Evolutionary conservation across 169 alveolate species (phyloP).

Genomic region (Plasmodium reichenowi): DNA sequence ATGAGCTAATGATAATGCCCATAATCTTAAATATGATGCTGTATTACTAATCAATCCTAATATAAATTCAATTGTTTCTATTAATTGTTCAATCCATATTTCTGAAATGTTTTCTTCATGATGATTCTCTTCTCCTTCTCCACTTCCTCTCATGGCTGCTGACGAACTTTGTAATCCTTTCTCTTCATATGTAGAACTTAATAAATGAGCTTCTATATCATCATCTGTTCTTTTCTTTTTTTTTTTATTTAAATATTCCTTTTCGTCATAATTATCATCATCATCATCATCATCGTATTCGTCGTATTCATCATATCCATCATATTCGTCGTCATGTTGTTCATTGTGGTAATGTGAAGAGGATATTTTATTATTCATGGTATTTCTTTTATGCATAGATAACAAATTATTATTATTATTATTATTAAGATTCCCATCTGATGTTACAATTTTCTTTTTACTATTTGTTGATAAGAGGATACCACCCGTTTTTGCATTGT

Average conservation of each 20-base stretch:
- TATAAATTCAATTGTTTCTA: conserved; percentile 99
- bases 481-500: conserved; percentile 12
- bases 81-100: conserved; percentile 95
- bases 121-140: conserved; percentile 60
- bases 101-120: conserved; percentile 88
- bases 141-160: conserved; percentile 2
- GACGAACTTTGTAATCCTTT: conserved; percentile 3
- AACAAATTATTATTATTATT: not conserved
- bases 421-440: not conserved
- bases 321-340: not conserved
- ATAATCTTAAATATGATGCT: conserved; percentile 98
- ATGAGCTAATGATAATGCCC: conserved; percentile 99
- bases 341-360: too few relatives aligned
- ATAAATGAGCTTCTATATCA: conserved; percentile 82
- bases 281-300: not conserved
- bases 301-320: not conserved
- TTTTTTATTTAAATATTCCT: conserved; percentile 16
- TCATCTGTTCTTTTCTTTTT: conserved; percentile 40
- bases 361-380: not conserved
- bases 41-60: conserved; percentile 98
- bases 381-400: conserved; percentile 10
- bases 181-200: conserved; percentile 75
- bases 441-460: too few relatives aligned
- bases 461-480: too few relatives aligned
- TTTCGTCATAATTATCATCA: conserved; percentile 5